Evolutionary conservation across 2,329 filamentous ascomycete species (phyloP).

Genomic region (Waltergamsia citrina): DNA sequence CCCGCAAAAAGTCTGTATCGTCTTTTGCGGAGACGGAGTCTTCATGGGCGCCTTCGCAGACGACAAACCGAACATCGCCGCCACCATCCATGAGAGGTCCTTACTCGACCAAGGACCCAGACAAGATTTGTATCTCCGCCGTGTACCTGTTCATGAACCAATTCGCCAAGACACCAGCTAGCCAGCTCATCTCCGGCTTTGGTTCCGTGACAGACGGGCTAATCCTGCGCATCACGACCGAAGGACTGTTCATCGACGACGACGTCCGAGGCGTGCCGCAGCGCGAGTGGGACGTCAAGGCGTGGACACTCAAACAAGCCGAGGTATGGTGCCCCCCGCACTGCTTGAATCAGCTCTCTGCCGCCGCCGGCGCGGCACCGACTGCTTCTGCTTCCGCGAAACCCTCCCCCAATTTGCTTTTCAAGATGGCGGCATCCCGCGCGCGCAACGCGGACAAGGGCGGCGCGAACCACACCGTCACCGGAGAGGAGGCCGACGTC

Average conservation of each 20-base stretch:
- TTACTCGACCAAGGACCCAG: slow-evolving; percentile 81
- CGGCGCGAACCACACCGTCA: slow-evolving; percentile 35
- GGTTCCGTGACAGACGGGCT: slow-evolving; percentile 85
- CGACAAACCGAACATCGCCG: slow-evolving; percentile 74
- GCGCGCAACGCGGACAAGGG: slow-evolving; percentile 37
- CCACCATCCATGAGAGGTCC: slow-evolving; percentile 69
- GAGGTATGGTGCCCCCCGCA: slow-evolving; percentile 77
- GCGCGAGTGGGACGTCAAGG: slow-evolving; percentile 97
- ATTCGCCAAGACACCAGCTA: slow-evolving; percentile 81
- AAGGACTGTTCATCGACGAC: slow-evolving; percentile 95
- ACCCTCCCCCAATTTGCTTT: slow-evolving; percentile 32
- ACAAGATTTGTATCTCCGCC: slow-evolving; percentile 92
- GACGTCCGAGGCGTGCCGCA: slow-evolving; percentile 87
- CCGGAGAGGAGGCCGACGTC: slow-evolving; percentile 56
- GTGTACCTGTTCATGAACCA: slow-evolving; percentile 91
- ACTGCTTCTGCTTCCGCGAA: slow-evolving; percentile 21
- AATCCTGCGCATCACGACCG: slow-evolving; percentile 83
- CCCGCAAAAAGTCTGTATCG: slow-evolving; percentile 54
- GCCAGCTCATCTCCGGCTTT: slow-evolving; percentile 77
- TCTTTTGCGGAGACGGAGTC: slow-evolving; percentile 67
- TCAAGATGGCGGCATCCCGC: slow-evolving; percentile 36
- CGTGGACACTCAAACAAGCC: slow-evolving; percentile 89
- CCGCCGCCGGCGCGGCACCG: slow-evolving; percentile 31
- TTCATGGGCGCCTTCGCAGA: slow-evolving; percentile 77
- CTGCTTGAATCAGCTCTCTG: slow-evolving; percentile 35